Percentiles rank a stretch among this genome's conserved stretches.
Conservation (phyloP, 129 eudicot genomes). For the Scalesia atractyloides region DNA sequence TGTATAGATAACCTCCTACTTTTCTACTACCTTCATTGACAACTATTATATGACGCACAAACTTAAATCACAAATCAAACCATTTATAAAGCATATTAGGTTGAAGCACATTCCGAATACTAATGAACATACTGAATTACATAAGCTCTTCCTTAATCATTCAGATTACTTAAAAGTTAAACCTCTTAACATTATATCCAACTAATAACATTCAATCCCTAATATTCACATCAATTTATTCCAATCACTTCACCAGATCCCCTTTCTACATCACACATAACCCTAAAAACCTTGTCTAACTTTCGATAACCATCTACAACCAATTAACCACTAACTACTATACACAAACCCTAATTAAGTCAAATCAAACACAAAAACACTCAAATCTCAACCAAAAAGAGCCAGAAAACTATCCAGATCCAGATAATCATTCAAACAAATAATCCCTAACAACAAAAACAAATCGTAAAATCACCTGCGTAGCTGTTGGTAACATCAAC, state of each 20-base stretch:
- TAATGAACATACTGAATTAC: background rate
- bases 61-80: background rate
- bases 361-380: background rate
- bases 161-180: background rate
- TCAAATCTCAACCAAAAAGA: background rate
- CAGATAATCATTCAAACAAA: background rate
- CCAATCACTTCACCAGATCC: slow-evolving; percentile 20
- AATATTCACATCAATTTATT: background rate
- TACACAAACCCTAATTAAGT: slow-evolving; percentile 1
- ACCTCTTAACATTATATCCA: background rate
- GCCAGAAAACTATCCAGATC: slow-evolving; percentile 5
- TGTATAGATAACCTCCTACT: too few species aligned
- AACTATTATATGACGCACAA: background rate
- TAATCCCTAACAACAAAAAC: background rate
- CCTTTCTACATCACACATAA: slow-evolving; percentile 4
- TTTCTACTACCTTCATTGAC: background rate
- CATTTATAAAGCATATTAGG: background rate
- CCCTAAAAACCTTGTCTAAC: slow-evolving; percentile 9
- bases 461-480: slow-evolving; percentile 49
- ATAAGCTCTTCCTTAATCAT: background rate
- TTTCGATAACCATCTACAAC: slow-evolving; percentile 11
- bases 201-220: slow-evolving; percentile 12
- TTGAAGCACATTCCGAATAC: background rate
- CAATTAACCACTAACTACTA: background rate
- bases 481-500: slow-evolving; percentile 93